These are phyloP conservation scores for Gastrodia elata DNA, from an alignment of 106 monocot genomes.

Conservation along the genomic window DNA sequence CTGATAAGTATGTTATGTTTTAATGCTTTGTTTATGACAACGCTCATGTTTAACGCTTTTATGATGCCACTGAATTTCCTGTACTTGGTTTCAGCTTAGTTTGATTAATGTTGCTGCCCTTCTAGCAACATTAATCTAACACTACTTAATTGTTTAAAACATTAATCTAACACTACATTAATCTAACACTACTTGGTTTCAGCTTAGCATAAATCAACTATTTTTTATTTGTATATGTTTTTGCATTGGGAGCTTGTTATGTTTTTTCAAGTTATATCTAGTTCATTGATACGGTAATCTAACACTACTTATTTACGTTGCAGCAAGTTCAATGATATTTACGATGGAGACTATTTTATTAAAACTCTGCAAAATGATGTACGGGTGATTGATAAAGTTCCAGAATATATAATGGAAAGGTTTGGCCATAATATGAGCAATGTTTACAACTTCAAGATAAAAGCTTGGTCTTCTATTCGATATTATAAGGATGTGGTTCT, in stretches of 20 bases:
- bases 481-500: constrained; percentile 72
- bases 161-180: too few relatives aligned
- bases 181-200: too few relatives aligned
- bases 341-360: constrained; percentile 84
- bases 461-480: constrained; percentile 77
- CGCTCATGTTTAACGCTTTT: not conserved
- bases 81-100: not conserved
- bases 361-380: constrained; percentile 72
- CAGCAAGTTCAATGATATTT: constrained; percentile 99
- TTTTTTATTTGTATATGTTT: not conserved
- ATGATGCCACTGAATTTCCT: not conserved
- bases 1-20: not conserved
- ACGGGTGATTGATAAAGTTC: constrained; percentile 74
- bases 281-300: not conserved
- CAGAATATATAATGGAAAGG: constrained; percentile 88
- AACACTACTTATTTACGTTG: constrained; percentile 4
- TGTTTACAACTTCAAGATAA: constrained; percentile 90
- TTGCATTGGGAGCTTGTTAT: not conserved
- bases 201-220: not conserved
- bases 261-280: not conserved
- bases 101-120: not conserved
- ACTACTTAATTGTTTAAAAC: too few relatives aligned
- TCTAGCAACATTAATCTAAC: too few relatives aligned
- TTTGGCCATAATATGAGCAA: constrained; percentile 98
- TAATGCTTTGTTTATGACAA: not conserved